Evolutionary conservation across 106 monocot species (phyloP).

Genomic region (Platanthera guangdongensis): DNA sequence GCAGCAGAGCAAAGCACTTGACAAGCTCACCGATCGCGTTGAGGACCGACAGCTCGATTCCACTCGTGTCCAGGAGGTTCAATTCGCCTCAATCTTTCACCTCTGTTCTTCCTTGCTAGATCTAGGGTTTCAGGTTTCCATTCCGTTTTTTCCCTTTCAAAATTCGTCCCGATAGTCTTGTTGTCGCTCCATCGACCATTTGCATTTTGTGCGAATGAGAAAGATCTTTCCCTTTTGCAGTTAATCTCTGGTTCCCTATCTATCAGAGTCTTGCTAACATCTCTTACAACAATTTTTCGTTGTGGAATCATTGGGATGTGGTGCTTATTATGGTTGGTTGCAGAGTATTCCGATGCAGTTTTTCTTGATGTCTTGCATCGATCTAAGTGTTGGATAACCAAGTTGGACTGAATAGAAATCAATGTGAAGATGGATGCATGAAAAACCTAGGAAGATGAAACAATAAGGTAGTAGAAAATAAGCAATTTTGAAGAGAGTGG

Average conservation of each 20-base stretch:
- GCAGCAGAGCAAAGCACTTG: conserved; percentile 95
- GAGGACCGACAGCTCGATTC: conserved; percentile 96
- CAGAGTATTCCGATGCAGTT: not conserved
- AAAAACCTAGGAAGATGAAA: too few species aligned
- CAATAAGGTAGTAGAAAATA: too few species aligned
- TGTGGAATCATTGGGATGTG: not conserved
- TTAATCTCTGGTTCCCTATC: not conserved
- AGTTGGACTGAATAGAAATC: too few species aligned
- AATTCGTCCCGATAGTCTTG: not conserved
- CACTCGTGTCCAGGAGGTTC: conserved; percentile 68
- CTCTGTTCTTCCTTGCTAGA: not conserved
- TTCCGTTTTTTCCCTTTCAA: not conserved
- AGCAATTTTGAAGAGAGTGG: too few species aligned
- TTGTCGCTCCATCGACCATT: too few species aligned
- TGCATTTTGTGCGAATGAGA: not conserved
- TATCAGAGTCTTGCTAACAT: not conserved
- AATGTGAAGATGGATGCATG: too few species aligned
- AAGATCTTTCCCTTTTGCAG: not conserved
- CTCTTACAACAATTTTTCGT: not conserved
- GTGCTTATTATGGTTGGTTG: not conserved
- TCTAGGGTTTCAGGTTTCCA: not conserved
- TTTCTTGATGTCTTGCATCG: not conserved
- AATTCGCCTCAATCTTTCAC: not conserved
- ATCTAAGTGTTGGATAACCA: too few species aligned
- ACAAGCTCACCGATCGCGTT: conserved; percentile 92